A percentile compares a stretch with the other conserved stretches of the same genome.
Conservation (phyloP, 495 filamentous ascomycete species). For the Podospora pseudoanserina region DNA sequence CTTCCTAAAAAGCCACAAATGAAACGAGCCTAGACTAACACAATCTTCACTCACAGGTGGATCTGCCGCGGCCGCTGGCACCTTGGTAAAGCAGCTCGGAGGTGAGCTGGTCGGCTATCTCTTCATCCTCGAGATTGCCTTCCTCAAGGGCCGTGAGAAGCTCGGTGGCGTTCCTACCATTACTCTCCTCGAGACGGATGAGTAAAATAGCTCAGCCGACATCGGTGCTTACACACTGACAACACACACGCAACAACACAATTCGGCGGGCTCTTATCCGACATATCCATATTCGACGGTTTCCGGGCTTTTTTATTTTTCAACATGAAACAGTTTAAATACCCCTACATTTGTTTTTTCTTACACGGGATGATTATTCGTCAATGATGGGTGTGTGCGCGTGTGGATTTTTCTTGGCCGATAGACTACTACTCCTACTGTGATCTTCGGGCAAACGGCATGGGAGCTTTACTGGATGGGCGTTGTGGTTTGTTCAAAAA, state of each 20-base stretch:
- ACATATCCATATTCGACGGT: neutral
- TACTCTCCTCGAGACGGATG: slow-evolving; percentile 66
- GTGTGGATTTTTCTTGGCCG: slow-evolving; percentile 6
- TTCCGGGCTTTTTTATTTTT: neutral
- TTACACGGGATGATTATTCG: neutral
- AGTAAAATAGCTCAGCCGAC: slow-evolving; percentile 18
- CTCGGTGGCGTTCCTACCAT: slow-evolving; percentile 74
- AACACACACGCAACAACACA: neutral
- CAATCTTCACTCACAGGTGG: slow-evolving; percentile 58
- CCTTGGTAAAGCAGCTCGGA: slow-evolving; percentile 78
- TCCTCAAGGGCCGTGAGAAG: slow-evolving; percentile 87
- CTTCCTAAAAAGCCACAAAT: neutral
- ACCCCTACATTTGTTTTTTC: neutral
- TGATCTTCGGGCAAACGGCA: neutral
- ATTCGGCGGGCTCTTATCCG: neutral
- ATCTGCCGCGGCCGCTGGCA: slow-evolving; percentile 81
- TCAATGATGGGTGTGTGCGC: neutral
- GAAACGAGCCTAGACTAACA: slow-evolving; percentile 12
- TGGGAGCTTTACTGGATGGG: neutral
- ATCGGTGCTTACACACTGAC: slow-evolving; percentile 6
- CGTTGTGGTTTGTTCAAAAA: neutral
- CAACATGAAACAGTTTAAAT: neutral
- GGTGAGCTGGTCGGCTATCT: slow-evolving; percentile 83
- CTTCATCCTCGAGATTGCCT: slow-evolving; percentile 94
- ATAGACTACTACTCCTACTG: neutral